Percentiles rank a stretch among this genome's conserved stretches.
These are phyloP conservation scores for Beta macrorhiza DNA, from an alignment of 179 eudicot species.

Conservation along the genomic window DNA sequence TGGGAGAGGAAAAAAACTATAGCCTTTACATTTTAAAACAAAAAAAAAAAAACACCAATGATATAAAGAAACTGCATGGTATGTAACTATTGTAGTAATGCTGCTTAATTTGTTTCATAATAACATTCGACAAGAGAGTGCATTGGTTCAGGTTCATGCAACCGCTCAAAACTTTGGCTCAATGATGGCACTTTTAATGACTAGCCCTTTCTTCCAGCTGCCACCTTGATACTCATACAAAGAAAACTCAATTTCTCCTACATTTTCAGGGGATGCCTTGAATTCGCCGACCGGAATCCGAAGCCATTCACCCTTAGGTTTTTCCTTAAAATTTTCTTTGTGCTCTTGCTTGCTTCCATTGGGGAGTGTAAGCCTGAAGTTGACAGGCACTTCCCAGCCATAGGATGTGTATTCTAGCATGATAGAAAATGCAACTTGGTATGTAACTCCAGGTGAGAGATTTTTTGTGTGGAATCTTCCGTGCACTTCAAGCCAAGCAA, in stretches of 20 bases:
- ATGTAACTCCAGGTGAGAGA: slow-evolving; percentile 46
- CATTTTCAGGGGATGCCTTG: slow-evolving; percentile 27
- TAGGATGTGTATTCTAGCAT: slow-evolving; percentile 47
- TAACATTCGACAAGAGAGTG: too few species aligned
- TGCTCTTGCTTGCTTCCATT: slow-evolving; percentile 58
- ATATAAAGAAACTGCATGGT: too few species aligned
- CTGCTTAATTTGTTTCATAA: too few species aligned
- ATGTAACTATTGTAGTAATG: too few species aligned
- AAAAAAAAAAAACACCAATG: too few species aligned
- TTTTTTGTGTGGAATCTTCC: slow-evolving; percentile 49
- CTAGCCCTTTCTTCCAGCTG: slow-evolving; percentile 66
- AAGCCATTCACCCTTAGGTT: slow-evolving; percentile 60
- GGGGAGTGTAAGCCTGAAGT: slow-evolving; percentile 54
- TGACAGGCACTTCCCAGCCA: slow-evolving; percentile 70
- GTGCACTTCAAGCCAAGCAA: slow-evolving; percentile 72
- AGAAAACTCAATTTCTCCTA: slow-evolving; percentile 57
- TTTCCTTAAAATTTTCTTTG: slow-evolving; percentile 43
- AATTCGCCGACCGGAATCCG: slow-evolving; percentile 57
- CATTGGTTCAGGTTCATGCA: too few species aligned
- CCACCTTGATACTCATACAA: slow-evolving; percentile 58
- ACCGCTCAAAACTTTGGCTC: slow-evolving; percentile 38
- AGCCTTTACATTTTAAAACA: too few species aligned
- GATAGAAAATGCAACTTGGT: slow-evolving; percentile 51
- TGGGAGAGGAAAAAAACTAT: too few species aligned
- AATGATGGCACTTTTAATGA: slow-evolving; percentile 51